A percentile compares a stretch with the other conserved stretches of the same genome.
Conservation (phyloP, 331 rosid genomes). For the Quercus phellos region DNA sequence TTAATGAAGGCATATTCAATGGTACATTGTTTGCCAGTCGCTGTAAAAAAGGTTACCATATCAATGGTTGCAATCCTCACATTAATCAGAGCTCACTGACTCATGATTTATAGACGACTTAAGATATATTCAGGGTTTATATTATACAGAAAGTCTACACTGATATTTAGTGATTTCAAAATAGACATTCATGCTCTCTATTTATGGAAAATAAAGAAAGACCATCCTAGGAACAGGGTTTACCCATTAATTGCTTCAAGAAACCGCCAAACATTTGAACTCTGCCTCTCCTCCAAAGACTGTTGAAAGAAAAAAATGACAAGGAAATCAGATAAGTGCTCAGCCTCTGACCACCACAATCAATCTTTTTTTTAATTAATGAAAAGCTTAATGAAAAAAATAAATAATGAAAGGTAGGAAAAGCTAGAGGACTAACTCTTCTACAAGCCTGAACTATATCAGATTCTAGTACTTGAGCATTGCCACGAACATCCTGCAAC, state of each 20-base stretch:
- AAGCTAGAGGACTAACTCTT: slow-evolving; percentile 58
- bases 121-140: neutral
- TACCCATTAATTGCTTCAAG: slow-evolving; percentile 94
- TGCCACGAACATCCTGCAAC: slow-evolving; percentile 66
- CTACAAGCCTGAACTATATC: slow-evolving; percentile 81
- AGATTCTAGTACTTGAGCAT: slow-evolving; percentile 58
- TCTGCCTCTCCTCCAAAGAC: slow-evolving; percentile 81
- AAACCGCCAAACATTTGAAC: slow-evolving; percentile 84
- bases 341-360: slow-evolving; percentile 12
- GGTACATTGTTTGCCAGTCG: neutral
- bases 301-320: slow-evolving; percentile 32
- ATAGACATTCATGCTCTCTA: neutral
- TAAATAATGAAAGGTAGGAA: neutral
- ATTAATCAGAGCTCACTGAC: neutral
- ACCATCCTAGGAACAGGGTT: slow-evolving; percentile 4
- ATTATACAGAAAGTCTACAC: neutral
- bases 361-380: neutral
- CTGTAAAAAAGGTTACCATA: too few species aligned
- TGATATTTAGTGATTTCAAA: neutral
- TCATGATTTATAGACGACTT: neutral
- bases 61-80: neutral
- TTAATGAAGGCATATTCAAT: neutral
- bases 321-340: slow-evolving; percentile 23
- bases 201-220: neutral
- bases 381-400: neutral